Evolutionary conservation across 306 rosid genomes (phyloP), one percentile per base, ranked within the genome.

Genomic region (Gastrolobium bilobum): DNA sequence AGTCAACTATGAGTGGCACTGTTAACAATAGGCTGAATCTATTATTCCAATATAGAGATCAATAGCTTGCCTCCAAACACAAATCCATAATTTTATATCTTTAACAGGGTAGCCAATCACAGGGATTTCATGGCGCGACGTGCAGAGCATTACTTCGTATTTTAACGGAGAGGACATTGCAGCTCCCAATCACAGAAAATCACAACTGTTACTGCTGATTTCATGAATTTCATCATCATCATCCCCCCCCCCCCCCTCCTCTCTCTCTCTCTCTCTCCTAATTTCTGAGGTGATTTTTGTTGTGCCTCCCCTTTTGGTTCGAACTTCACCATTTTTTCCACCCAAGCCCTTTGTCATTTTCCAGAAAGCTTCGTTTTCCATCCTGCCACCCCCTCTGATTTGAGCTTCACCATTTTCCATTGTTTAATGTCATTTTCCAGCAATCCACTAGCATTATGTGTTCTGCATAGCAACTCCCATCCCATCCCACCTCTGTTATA

Each of bases 1-100:
- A 42, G 70, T 77, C 48, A 34, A 52, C 39, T 6, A 14, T 62
- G 72, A 37, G 26, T 31, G 59, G 29, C 26, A 39, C 73, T 42
- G 14, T 31, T 40, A 42, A 61, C 60, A 76, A 70, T 70, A 33
- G 62, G 76, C 39, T 15, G 29, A 60, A 76, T 34, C 66, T 53
- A 40, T 59, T 76, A 15, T 13, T 62, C 48, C 11, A 38, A 29
- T 35, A 50, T 39, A 52, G 67, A 80, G 43, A 74, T 29, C 71
- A 47, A 47, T 34, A 38, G 14, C 37, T 67, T 46, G 69, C 71
- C 58, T 42, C 47, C 33, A 54, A 44, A 38, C 34, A 34, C 26
- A 43, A 50, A 31, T 37, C 51, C 39, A 29, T 42, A 76, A 30
- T 13, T 76, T 53, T 35, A 43, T 52, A 75, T 66, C 52, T 46